Conservation (phyloP, 768 basidiomycete species). For the Boletellus ananas region DNA sequence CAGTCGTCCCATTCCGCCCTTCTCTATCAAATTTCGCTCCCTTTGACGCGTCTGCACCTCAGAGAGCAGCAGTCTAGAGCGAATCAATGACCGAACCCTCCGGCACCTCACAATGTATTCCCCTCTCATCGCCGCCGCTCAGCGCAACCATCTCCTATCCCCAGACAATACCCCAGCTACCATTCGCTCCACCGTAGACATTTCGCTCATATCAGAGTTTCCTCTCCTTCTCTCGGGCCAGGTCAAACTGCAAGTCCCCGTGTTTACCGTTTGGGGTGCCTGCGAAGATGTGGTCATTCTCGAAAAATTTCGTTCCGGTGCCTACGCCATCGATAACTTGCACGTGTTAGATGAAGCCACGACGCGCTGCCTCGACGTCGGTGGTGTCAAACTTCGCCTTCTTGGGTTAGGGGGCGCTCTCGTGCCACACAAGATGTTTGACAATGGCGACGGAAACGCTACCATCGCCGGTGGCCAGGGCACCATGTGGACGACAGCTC, state of each 20-base stretch:
- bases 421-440: conserved; percentile 92
- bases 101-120: conserved; percentile 97
- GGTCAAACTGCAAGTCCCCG: conserved; percentile 87
- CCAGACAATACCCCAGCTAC: conserved; percentile 62
- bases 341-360: conserved; percentile 93
- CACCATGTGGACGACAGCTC: conserved; percentile 97
- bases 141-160: conserved; percentile 73
- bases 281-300: conserved; percentile 93
- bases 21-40: neutral
- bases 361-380: conserved; percentile 87
- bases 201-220: conserved; percentile 88
- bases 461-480: conserved; percentile 99
- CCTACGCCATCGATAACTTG: conserved; percentile 85
- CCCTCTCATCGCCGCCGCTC: conserved; percentile 80
- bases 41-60: conserved; percentile 22
- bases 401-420: conserved; percentile 96
- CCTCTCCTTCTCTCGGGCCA: conserved; percentile 87
- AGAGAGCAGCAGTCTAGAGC: conserved; percentile 78
- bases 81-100: conserved; percentile 94
- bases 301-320: conserved; percentile 85
- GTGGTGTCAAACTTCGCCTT: conserved; percentile 88
- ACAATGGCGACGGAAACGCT: conserved; percentile 88
- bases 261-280: conserved; percentile 96
- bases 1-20: conserved; percentile 20
- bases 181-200: conserved; percentile 72